Conservation (phyloP, 176 grass and related monocot species). For the Chloris gayana region DNA sequence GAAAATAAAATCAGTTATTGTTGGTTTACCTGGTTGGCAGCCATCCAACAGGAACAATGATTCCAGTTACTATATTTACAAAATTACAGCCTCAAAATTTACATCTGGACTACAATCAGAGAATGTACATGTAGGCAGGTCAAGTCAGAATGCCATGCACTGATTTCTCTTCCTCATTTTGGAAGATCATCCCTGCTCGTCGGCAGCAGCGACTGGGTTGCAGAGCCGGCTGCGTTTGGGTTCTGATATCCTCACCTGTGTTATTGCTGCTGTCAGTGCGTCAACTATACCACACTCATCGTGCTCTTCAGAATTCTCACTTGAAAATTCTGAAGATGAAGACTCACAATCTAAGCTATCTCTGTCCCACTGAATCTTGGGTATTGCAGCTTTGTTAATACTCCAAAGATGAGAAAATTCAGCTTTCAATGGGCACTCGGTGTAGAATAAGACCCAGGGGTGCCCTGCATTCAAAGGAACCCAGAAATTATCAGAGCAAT, state of each 20-base stretch:
- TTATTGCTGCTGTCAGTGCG: constrained; percentile 46
- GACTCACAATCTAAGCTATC: neutral
- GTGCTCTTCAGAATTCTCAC: constrained; percentile 27
- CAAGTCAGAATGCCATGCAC: constrained; percentile 48
- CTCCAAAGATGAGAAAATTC: constrained; percentile 15
- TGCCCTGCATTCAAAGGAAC: constrained; percentile 51
- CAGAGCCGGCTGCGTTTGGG: constrained; percentile 50
- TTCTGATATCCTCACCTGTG: constrained; percentile 61
- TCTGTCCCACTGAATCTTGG: constrained; percentile 7
- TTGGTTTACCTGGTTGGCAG: neutral
- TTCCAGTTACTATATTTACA: neutral
- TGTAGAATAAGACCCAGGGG: constrained; percentile 55
- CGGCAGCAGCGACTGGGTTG: neutral
- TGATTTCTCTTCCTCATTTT: constrained; percentile 46
- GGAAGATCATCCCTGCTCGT: constrained; percentile 18
- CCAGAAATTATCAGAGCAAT: neutral
- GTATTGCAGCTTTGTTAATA: constrained; percentile 12
- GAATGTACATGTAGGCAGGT: neutral
- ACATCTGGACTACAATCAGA: constrained; percentile 14
- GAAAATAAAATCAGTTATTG: neutral
- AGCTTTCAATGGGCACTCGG: constrained; percentile 28
- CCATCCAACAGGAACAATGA: neutral
- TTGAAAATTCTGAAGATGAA: constrained; percentile 29
- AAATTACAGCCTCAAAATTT: neutral
- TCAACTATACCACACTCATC: constrained; percentile 44